Evolutionary conservation across 2,329 filamentous ascomycete genomes (phyloP), one percentile per base, ranked within the genome.

Genomic region (Fusarium sp.): DNA sequence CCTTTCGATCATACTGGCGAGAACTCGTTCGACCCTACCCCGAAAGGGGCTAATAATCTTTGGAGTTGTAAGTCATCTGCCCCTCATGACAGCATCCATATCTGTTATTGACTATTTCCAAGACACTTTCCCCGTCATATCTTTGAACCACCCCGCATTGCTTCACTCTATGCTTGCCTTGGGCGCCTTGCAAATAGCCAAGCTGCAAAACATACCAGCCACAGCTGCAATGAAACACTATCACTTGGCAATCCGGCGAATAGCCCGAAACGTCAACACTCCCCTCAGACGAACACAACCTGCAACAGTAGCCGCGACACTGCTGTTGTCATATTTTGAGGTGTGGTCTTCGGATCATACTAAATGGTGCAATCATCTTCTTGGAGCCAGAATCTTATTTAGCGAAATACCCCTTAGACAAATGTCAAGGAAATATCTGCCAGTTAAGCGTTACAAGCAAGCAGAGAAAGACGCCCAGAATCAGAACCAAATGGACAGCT

Each of bases 281-380:
- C 86, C 90, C 1, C 87, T 86, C 50, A 90, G 91, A 75, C 90
- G 95, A 59, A 90, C 91, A 14, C 91, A 94, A 62, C 89, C 94
- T 14, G 91, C 93, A 3, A 98, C 95, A 0, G 85, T 98, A n/a
- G 95, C 95, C 13, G 95, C 95, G 5, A 95, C 94, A 0, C 85
- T 98, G 39, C 85, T 98, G 13, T 87, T 99, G 13, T 94, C 91
- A 0, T 98, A 95, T 80, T 98, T 97, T 78, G 96, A 98, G 80
- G 93, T 98, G 24, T 96, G 95, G 91, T 93, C 92, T 39, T 95
- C 95, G 28, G 95, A 99, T 74, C 95, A 98, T 77, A 91, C 92
- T 61, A 97, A 97, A 80, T 99, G 96, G 96, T 96, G 93, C 78
- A 95, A 93, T 70, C 96, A 98, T 82, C 85, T 98, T 41, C 90